These are phyloP conservation scores for Cladobotryum protrusum DNA, from an alignment of 2,329 filamentous ascomycete species.

Conservation along the genomic window DNA sequence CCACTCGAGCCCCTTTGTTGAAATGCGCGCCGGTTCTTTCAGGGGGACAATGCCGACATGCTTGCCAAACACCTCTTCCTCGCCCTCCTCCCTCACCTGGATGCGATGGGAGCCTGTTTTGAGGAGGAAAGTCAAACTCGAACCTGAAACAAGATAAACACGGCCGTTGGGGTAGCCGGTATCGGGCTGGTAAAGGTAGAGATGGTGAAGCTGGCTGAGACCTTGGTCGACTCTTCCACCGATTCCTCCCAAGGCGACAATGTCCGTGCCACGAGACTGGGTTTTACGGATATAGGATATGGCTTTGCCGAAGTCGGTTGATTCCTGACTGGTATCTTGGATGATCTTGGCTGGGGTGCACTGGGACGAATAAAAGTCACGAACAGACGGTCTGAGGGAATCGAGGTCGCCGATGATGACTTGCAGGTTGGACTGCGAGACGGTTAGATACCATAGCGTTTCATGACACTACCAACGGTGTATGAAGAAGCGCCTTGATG, in stretches of 20 bases:
- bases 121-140: conserved; percentile 79
- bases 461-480: background rate
- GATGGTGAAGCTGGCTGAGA: conserved; percentile 79
- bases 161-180: conserved; percentile 45
- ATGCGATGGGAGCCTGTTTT: conserved; percentile 62
- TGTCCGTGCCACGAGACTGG: conserved; percentile 41
- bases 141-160: conserved; percentile 74
- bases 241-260: conserved; percentile 79
- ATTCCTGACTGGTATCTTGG: conserved; percentile 72
- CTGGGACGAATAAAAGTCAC: conserved; percentile 58
- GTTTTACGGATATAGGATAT: conserved; percentile 50
- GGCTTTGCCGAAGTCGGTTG: conserved; percentile 87
- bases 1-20: conserved; percentile 80
- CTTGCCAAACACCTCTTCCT: conserved; percentile 57
- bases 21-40: conserved; percentile 70
- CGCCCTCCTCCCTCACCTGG: conserved; percentile 48
- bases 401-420: conserved; percentile 88
- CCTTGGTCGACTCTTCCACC: conserved; percentile 91
- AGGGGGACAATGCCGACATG: conserved; percentile 84
- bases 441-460: conserved; percentile 1
- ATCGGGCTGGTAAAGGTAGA: conserved; percentile 58
- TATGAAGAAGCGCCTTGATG: background rate
- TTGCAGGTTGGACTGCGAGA: conserved; percentile 51
- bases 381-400: conserved; percentile 60
- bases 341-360: conserved; percentile 51